Base-by-base conservation (phyloP, 2,329 filamentous ascomycete species). In the Ramichloridium luteum region DNA sequence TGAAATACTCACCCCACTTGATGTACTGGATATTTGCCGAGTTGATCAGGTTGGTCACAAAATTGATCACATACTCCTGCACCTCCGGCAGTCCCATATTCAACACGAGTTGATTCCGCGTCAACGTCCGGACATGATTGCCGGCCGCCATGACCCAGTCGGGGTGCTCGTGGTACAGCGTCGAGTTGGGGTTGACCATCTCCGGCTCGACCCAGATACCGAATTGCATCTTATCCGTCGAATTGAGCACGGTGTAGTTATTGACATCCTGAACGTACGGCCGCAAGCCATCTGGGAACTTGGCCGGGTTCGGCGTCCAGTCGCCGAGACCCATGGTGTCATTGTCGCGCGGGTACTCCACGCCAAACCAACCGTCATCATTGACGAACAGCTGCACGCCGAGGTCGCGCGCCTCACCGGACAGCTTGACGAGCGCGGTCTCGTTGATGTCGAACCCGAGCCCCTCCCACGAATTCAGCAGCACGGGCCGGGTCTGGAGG, bases 201-300 rank as follows among this genome's bases (percentile, higher is more conserved):
- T 79, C 74, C 0, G 73, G 74, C 47, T 79, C 75, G 2, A 79
- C 62, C 74, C 74, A 79, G 3, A 79, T 60, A 11, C 74, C 74
- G 40, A 79, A 79, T 9, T 64, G 59, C 28, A 79, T 50, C 2
- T 65, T 59, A 0, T 58, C 55, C 0, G 62, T 59, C 0, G 65
- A 59, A 16, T 68, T 64, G 2, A 60, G 51, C 0, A 64, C 61
- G 2, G 61, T 58, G 4, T 74, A 59, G 5, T 59, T 54, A 4
- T 62, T 71, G 18, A 77, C 59, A 4, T 62, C 57, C 0, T 62
- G 51, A 1, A 75, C 65, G 2, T 74, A 62, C 0, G 66, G 56
- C 0, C 51, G 50, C 0, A 79, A 50, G 0, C 74, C 74, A 4
- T 70, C 46, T 0, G 74, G 74, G 44, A 79, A 78, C 15, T 68